These are phyloP conservation scores for Sequoiadendron giganteum DNA, from an alignment of 75 land plant genomes.

Conservation along the genomic window DNA sequence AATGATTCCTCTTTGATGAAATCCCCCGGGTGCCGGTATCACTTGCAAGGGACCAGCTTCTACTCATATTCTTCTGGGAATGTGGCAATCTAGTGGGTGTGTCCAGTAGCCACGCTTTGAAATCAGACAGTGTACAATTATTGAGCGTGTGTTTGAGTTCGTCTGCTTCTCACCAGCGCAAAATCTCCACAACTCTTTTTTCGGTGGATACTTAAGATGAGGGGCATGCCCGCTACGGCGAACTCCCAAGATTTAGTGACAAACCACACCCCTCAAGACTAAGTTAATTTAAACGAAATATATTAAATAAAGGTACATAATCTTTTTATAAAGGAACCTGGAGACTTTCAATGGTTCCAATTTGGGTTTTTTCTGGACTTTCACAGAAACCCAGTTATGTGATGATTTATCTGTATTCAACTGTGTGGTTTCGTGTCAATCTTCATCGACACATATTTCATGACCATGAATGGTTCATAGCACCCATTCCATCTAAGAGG, in stretches of 20 bases:
- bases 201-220: neutral
- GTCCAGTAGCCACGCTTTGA: neutral
- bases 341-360: no score
- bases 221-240: neutral
- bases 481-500: no score
- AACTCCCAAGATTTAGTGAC: neutral
- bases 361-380: no score
- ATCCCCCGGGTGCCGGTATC: neutral
- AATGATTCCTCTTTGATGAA: neutral
- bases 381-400: no score
- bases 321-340: no score
- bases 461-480: no score
- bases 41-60: neutral
- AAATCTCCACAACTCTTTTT: neutral
- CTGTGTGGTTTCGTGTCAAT: no score
- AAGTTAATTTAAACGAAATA: no score
- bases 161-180: neutral
- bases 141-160: neutral
- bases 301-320: no score
- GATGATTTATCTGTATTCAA: no score
- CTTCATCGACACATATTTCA: no score
- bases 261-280: neutral
- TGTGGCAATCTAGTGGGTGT: neutral
- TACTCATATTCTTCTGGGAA: neutral
- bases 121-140: neutral